Percentiles rank a stretch among this genome's conserved stretches.
Evolutionary conservation across 441 rosid genomes (phyloP).

Genomic region (Gossypium davidsonii): DNA sequence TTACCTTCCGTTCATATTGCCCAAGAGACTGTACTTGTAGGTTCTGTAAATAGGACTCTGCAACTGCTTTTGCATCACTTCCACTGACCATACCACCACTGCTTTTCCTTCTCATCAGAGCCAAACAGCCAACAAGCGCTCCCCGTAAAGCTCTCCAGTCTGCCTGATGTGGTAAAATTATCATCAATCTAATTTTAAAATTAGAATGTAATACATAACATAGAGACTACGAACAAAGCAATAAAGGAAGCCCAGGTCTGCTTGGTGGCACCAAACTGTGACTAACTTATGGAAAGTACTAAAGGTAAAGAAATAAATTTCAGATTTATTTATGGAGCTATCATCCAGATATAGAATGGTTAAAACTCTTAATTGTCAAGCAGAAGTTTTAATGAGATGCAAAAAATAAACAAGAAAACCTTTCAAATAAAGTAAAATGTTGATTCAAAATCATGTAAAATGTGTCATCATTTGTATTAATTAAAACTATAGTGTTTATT

Average conservation of each 20-base stretch:
- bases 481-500: slow-evolving; percentile 1
- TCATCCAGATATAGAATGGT: not conserved
- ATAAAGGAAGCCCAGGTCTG: not conserved
- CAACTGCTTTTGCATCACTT: slow-evolving; percentile 60
- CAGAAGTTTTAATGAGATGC: not conserved
- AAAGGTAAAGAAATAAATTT: not conserved
- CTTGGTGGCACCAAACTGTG: not conserved
- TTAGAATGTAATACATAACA: not conserved
- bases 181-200: slow-evolving; percentile 28
- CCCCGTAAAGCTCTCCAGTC: slow-evolving; percentile 92
- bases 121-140: slow-evolving; percentile 89
- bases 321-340: not conserved
- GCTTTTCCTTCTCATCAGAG: slow-evolving; percentile 54
- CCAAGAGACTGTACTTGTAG: slow-evolving; percentile 79
- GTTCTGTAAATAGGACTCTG: slow-evolving; percentile 39
- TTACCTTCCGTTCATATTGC: slow-evolving; percentile 74
- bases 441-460: not conserved
- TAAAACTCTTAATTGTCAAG: not conserved
- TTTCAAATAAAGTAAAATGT: not conserved
- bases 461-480: not conserved
- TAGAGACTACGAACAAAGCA: not conserved
- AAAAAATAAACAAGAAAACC: not conserved
- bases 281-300: not conserved
- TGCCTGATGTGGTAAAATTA: slow-evolving; percentile 51
- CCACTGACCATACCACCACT: slow-evolving; percentile 39